Base-by-base conservation (phyloP, 371 early-diverging fungal genomes). In the Lichtheimia ramosa region DNA sequence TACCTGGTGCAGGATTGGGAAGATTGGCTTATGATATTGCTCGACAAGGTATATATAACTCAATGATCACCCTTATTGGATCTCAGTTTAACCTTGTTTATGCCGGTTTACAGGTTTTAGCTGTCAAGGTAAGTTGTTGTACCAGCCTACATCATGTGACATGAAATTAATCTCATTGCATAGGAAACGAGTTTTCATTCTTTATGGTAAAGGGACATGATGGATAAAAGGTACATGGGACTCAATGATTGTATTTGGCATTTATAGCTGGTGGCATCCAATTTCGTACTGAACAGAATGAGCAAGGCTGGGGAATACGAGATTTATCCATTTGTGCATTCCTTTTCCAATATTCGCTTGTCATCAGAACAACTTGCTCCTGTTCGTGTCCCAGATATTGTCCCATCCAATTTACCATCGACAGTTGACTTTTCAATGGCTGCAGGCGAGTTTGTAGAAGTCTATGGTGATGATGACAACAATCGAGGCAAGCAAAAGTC, bases 391-490 rank as follows among this genome's bases (percentile, higher is more conserved):
- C 98, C 98, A 6, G 98, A 98, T 66, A 84, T 90, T 3, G 68
- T 90, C 27, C 92, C 88, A 15, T 70, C 78, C 51, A 70, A 70
- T 23, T 69, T 94, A 43, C 91, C 92, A 0, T 57, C 65, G 2
- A 81, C 81, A 2, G 89, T 86, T 0, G 91, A 92, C 58, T 98
- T 97, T 63, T 94, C 95, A 3, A 97, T 98, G 96, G 90, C 89
- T 1, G 96, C 95, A 5, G 98, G 98, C 48, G 98, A 98, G 70
- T 98, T 98, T 73, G 58, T 90, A 28, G 96, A 96, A 69, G 88
- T 95, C 15, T 96, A 96, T 63, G 74, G 81, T 5, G 70, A 75
- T 0, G 73, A 74, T 43, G 54, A 64, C 1, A 74, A 83, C 3
- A 82, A 87, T 25, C 59, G 62, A 42, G 87, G 87, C 82, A 70